These are phyloP conservation scores for Psilocybe sp. DNA, from an alignment of 768 basidiomycete genomes.

Conservation along the genomic window DNA sequence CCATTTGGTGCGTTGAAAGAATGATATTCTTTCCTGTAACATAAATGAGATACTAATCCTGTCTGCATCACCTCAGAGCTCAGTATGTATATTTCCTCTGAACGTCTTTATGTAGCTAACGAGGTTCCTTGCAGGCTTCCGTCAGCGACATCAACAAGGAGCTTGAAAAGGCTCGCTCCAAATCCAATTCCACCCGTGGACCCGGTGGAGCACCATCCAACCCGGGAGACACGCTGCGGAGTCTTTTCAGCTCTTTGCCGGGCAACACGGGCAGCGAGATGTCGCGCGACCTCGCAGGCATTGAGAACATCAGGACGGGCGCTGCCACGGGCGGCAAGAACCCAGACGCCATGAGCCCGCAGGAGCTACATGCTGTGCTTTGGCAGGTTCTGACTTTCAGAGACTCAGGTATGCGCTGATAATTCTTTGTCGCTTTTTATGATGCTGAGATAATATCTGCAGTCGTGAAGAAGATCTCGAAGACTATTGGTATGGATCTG, in stretches of 20 bases:
- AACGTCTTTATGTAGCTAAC: background rate
- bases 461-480: slow-evolving; percentile 78
- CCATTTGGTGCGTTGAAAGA: slow-evolving; percentile 46
- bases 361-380: slow-evolving; percentile 78
- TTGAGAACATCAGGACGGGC: slow-evolving; percentile 65
- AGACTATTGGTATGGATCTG: slow-evolving; percentile 53
- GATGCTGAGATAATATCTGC: background rate
- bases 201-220: slow-evolving; percentile 30
- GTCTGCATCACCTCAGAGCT: slow-evolving; percentile 24
- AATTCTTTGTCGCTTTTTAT: background rate
- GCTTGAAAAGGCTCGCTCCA: slow-evolving; percentile 66
- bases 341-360: slow-evolving; percentile 83
- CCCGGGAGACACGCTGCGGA: slow-evolving; percentile 51
- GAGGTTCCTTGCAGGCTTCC: slow-evolving; percentile 52
- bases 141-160: slow-evolving; percentile 84
- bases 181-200: slow-evolving; percentile 32
- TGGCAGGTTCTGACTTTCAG: slow-evolving; percentile 88
- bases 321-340: slow-evolving; percentile 60
- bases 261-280: slow-evolving; percentile 60
- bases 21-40: background rate
- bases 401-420: slow-evolving; percentile 55
- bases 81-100: slow-evolving; percentile 7
- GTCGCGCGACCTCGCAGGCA: slow-evolving; percentile 70
- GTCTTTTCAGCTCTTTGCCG: slow-evolving; percentile 60
- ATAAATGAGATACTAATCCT: background rate